Conservation (phyloP, 2,329 filamentous ascomycete genomes). For the Ophiosphaerella herpotricha region DNA sequence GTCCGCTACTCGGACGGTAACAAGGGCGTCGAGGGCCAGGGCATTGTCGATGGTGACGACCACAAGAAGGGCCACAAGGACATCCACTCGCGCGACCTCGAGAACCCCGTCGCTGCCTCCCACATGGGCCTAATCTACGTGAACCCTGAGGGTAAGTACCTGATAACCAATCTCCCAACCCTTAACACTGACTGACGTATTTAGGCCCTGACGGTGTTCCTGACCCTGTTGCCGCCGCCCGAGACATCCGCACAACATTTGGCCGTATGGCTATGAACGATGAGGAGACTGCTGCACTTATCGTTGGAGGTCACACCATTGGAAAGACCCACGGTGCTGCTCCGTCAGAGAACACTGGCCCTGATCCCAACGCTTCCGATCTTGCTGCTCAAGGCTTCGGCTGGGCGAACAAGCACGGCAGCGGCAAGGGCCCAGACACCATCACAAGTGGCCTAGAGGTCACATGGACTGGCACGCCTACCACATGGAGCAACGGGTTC, state of each 20-base stretch:
- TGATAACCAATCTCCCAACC: neutral
- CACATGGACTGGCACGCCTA: conserved; percentile 76
- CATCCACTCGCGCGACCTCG: conserved; percentile 63
- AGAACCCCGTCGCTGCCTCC: conserved; percentile 68
- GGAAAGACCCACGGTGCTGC: conserved; percentile 81
- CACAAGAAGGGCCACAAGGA: conserved; percentile 35
- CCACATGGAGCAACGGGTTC: conserved; percentile 75
- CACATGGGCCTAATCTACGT: conserved; percentile 83
- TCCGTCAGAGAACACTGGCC: conserved; percentile 65
- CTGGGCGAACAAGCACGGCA: conserved; percentile 68
- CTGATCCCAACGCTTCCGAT: conserved; percentile 67
- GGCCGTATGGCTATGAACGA: conserved; percentile 83
- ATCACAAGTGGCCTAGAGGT: conserved; percentile 80
- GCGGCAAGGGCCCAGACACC: conserved; percentile 71
- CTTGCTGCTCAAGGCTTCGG: conserved; percentile 73
- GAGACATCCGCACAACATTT: conserved; percentile 76
- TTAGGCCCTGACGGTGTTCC: conserved; percentile 70
- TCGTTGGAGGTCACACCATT: conserved; percentile 77
- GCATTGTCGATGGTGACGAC: conserved; percentile 43
- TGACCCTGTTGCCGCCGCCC: conserved; percentile 69
- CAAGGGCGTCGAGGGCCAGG: conserved; percentile 51
- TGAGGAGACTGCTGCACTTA: conserved; percentile 79
- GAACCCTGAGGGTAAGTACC: conserved; percentile 64
- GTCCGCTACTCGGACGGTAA: conserved; percentile 65
- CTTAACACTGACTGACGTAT: conserved; percentile 3